Conservation (phyloP, 495 filamentous ascomycete species). For the Pyrenula aspistea region DNA sequence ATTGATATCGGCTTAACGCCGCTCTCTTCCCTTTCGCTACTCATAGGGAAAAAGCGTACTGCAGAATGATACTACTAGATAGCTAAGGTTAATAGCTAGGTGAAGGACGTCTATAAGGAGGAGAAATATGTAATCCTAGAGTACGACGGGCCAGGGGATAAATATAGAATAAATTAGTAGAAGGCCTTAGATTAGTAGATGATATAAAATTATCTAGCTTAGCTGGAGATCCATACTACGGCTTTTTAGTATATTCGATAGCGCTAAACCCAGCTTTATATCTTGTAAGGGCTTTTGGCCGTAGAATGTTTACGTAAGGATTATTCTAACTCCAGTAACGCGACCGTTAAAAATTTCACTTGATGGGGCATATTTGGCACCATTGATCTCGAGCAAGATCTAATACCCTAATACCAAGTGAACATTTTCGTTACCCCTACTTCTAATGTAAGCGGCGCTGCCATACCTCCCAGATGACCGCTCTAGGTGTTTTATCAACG, state of each 20-base stretch:
- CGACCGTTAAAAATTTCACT: neutral
- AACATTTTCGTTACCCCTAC: no score
- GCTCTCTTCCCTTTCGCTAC: neutral
- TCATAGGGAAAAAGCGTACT: neutral
- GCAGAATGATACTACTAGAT: neutral
- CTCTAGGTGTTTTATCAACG: no score
- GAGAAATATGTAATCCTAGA: neutral
- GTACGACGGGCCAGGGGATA: neutral
- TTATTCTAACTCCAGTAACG: neutral
- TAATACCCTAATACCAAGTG: no score
- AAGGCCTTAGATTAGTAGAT: constrained; percentile 1
- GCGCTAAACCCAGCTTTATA: neutral
- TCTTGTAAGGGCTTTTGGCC: neutral
- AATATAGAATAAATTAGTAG: neutral
- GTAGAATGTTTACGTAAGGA: neutral
- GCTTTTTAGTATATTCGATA: neutral
- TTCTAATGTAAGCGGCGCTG: no score
- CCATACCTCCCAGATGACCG: no score
- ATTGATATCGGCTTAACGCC: neutral
- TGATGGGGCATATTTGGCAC: no score
- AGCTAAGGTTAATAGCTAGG: neutral
- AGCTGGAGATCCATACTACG: neutral
- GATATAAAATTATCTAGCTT: neutral
- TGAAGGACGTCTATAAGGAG: neutral
- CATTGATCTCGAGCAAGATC: no score